Evolutionary conservation across 2,329 filamentous ascomycete genomes (phyloP), one percentile per base, ranked within the genome.

Genomic region (Fusarium oxysporum): DNA sequence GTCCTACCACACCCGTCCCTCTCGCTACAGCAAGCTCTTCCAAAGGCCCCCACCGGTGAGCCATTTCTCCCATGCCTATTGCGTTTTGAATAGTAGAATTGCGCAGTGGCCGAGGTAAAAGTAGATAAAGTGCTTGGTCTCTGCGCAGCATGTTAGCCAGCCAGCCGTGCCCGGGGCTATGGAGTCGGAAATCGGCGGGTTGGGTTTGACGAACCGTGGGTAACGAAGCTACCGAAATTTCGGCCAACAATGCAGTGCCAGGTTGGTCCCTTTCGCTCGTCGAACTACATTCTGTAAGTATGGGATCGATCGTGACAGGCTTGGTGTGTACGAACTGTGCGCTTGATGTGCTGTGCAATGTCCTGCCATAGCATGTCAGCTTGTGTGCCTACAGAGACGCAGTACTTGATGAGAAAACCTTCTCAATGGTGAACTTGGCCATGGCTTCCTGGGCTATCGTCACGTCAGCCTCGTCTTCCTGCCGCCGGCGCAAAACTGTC

Each of bases 41-140:
- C 75, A 77, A 77, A 77, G 74, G 76, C 76, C 71, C 71, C 69
- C 63, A 64, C 68, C 55, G 63, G 74, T 75, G 73, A 78, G 72
- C 76, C 73, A 76, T 64, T 77, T 68, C 72, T 71, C 76, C 75
- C 76, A 77, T 70, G 74, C 77, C 81, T 91, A 98, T 90, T 98
- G 96, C 44, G 96, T 99, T 89, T 99, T 99, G 91, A 98, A 99
- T 59, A 99, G 91, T 63, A 99, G 89, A 81, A 99, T 98, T 68
- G 96, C 96, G 83, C 95, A 98, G 88, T 98, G 96, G 61, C 96
- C 96, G 68, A 99, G 92, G 86, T 99, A 99, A 87, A 99, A 99
- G 87, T 99, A 99, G 83, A 99, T 98, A 87, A 99, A 99, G 85
- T 99, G 96, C 86, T 98, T 98, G 33, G 96, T 98, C 84, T 98